These are phyloP conservation scores for Calonectria naviculata DNA, from an alignment of 2,329 filamentous ascomycete species.

Conservation along the genomic window DNA sequence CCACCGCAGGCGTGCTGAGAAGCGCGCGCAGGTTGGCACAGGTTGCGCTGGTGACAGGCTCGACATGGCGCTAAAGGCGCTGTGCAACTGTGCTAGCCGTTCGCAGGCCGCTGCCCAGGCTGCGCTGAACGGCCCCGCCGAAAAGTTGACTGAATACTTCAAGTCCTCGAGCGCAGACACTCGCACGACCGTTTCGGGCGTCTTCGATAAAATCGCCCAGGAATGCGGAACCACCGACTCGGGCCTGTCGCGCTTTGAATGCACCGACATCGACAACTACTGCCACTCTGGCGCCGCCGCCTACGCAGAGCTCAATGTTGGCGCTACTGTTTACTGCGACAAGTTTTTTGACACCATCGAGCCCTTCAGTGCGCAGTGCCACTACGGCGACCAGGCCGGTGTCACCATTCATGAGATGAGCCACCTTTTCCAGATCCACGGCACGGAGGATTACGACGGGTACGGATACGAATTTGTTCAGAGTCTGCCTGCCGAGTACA, in stretches of 20 bases:
- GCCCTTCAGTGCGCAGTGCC: constrained; percentile 61
- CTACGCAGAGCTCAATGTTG: constrained; percentile 65
- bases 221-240: background rate
- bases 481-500: constrained; percentile 56
- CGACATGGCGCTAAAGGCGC: background rate
- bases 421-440: constrained; percentile 64
- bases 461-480: constrained; percentile 64
- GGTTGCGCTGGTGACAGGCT: background rate
- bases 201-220: background rate
- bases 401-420: constrained; percentile 73
- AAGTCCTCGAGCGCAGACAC: background rate
- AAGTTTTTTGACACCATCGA: constrained; percentile 65
- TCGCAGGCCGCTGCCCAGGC: background rate
- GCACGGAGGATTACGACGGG: constrained; percentile 67
- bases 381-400: constrained; percentile 72
- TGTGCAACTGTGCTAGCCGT: background rate
- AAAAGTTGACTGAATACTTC: background rate
- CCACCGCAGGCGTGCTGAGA: background rate
- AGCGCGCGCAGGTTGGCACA: background rate
- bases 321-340: constrained; percentile 69
- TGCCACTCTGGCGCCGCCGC: constrained; percentile 64
- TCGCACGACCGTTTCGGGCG: background rate
- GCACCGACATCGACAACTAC: constrained; percentile 63
- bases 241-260: constrained; percentile 60
- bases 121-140: background rate